Evolutionary conservation across 1,284 basidiomycete species (phyloP).

Genomic region (Ustilago tritici): DNA sequence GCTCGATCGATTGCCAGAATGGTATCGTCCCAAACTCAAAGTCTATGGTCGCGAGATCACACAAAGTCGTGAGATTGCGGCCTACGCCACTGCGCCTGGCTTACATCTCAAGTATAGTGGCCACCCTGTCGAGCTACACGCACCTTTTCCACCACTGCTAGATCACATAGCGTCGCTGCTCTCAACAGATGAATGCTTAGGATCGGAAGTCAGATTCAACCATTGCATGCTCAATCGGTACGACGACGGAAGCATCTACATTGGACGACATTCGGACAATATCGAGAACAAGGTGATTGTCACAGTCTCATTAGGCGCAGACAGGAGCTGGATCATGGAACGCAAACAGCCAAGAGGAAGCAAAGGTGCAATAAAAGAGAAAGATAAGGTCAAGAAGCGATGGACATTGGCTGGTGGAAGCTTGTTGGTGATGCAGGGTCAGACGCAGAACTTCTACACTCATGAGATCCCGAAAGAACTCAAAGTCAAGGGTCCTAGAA

Average conservation of each 20-base stretch:
- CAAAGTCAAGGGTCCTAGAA: conserved; percentile 52
- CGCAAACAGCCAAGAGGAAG: conserved; percentile 29
- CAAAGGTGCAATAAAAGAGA: background rate
- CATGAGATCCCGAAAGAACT: conserved; percentile 64
- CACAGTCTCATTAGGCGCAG: conserved; percentile 72
- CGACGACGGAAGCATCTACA: conserved; percentile 72
- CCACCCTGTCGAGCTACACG: conserved; percentile 69
- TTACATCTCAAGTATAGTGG: conserved; percentile 72
- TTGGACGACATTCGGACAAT: conserved; percentile 71
- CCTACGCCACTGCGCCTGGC: conserved; percentile 68
- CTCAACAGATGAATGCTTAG: conserved; percentile 68
- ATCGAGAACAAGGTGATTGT: conserved; percentile 72
- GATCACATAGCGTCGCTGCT: conserved; percentile 70
- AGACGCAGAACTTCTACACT: conserved; percentile 74
- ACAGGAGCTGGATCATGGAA: conserved; percentile 73
- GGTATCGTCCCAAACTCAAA: conserved; percentile 73
- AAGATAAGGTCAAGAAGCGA: conserved; percentile 50
- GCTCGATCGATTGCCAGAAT: conserved; percentile 65
- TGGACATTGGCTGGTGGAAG: conserved; percentile 72
- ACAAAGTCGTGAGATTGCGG: conserved; percentile 72
- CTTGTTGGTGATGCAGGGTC: conserved; percentile 74
- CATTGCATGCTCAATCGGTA: conserved; percentile 74
- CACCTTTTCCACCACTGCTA: conserved; percentile 71
- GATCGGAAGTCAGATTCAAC: conserved; percentile 72
- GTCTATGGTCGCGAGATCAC: conserved; percentile 73